Base-by-base conservation (phyloP, 306 rosid genomes). In the Pachyrhizus erosus region DNA sequence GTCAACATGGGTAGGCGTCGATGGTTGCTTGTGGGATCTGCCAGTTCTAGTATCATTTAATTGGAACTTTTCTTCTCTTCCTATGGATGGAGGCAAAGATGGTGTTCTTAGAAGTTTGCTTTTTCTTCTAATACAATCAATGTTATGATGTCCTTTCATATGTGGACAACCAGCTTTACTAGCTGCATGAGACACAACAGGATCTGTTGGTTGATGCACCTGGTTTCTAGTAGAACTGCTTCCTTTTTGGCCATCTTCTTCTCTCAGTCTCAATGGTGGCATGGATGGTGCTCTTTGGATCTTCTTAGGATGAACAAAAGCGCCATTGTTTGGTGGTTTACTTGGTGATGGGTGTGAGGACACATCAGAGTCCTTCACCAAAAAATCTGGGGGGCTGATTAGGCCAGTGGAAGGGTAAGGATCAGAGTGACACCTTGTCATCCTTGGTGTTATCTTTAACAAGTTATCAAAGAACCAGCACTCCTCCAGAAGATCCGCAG, bases 401-500 rank as follows among this genome's bases (percentile, higher is more conserved):
- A 85, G 51, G 3, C 73, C 78, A 3, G 86, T 83, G 48, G 88
- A 88, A 84, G 90, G 89, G 73, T 70, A 85, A 67, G 90, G 90
- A 87, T 94, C 94, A 74, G 98, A 94, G 31, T 64, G 73, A 75
- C 90, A 91, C 86, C 90, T 86, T 29, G 73, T 46, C 86, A 96
- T 89, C 58, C 33, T 87, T 79, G 92, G 85, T 69, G 73, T 89
- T 74, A 79, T 83, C 40, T 70, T 80, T 1, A 96, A 84, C 86
- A 88, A 68, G 87, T 92, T 92, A 17, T 86, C 90, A 76, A 93
- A 96, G 82, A 89, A 93, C 99, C 99, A 96, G 43, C 84, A 86
- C 69, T 89, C 91, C 57, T 96, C 98, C 39, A 93, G 83, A 82
- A 92, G 92, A 88, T 95, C 94, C 51, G 89, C 71, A 54, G 92